These are phyloP conservation scores for Penicillium coffeae DNA, from an alignment of 495 filamentous ascomycete species.

Conservation along the genomic window DNA sequence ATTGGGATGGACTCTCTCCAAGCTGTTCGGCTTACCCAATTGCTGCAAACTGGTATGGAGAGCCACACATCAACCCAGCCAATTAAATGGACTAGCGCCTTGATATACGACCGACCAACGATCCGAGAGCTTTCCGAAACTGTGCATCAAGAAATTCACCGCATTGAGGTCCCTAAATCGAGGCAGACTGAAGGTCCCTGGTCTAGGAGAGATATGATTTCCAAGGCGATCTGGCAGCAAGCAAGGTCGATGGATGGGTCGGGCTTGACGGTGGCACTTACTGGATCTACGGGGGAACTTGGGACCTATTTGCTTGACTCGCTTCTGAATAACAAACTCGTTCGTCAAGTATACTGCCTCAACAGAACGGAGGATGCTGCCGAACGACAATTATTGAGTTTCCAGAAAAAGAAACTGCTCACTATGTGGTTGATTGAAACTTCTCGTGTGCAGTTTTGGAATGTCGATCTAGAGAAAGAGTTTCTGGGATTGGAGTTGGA, in stretches of 20 bases:
- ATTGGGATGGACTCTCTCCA: not conserved
- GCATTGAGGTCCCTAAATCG: not conserved
- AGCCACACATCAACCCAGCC: not conserved
- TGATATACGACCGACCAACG: not conserved
- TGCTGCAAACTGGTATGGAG: not conserved
- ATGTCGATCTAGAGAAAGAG: not conserved
- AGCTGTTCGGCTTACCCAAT: not conserved
- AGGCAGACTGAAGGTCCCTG: not conserved
- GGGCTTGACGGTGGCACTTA: not conserved
- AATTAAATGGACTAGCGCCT: not conserved
- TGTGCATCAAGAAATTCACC: not conserved
- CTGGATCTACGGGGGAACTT: constrained; percentile 2
- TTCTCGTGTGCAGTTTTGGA: not conserved
- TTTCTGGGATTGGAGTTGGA: not conserved
- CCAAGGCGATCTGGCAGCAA: not conserved
- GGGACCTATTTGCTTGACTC: not conserved
- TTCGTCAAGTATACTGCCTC: not conserved
- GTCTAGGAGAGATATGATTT: not conserved
- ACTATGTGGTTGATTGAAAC: not conserved
- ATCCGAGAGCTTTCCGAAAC: not conserved
- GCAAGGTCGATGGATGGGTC: not conserved
- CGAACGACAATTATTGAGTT: not conserved
- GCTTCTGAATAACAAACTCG: not conserved
- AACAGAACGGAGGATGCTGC: not conserved
- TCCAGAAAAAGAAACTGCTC: not conserved